Conservation (phyloP, 2,329 filamentous ascomycete genomes). For the Colletotrichum sp. region DNA sequence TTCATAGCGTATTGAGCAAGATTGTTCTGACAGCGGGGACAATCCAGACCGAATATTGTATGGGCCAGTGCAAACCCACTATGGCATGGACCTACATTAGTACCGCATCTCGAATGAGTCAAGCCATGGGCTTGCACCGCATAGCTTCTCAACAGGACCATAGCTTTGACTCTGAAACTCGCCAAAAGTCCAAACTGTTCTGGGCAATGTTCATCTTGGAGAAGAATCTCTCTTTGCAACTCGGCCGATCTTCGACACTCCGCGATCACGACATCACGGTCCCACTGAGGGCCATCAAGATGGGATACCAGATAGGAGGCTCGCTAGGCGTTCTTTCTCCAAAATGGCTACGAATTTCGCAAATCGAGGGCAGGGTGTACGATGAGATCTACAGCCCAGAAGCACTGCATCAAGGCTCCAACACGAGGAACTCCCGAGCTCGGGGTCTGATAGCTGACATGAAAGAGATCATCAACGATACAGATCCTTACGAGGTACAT, state of each 20-base stretch:
- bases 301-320: background rate
- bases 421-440: background rate
- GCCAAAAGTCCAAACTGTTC: background rate
- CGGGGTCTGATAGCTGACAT: background rate
- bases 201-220: background rate
- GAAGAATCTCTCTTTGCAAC: background rate
- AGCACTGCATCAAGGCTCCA: background rate
- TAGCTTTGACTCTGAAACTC: background rate
- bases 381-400: background rate
- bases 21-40: background rate
- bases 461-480: background rate
- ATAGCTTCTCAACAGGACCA: background rate
- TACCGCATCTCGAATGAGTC: background rate
- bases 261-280: background rate
- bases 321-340: background rate
- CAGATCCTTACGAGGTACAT: background rate
- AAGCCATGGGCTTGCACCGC: background rate
- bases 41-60: background rate
- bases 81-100: background rate
- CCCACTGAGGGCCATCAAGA: background rate
- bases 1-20: no score
- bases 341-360: background rate
- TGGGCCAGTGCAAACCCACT: background rate
- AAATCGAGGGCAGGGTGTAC: background rate
- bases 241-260: background rate